phyloP scores from a whole-genome alignment of 2,329 filamentous ascomycete species.

The Alternaria ventricosa region DNA sequence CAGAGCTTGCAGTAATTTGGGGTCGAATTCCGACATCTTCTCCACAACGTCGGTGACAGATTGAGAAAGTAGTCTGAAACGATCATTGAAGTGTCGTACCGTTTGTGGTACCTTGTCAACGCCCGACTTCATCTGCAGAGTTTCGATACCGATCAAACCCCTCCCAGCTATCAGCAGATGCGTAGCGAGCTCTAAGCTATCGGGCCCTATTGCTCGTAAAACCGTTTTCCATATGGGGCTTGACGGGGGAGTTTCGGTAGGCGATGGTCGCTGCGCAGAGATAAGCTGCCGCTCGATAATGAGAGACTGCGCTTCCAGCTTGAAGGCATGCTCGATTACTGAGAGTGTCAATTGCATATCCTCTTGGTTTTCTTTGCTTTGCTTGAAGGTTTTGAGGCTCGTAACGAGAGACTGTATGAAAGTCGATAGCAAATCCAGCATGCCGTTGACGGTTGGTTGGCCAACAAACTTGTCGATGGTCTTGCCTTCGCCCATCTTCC shows the following conservation, averaged over 20 bases:
- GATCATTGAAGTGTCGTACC: slow-evolving; percentile 78
- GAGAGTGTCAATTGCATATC: slow-evolving; percentile 62
- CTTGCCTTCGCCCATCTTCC: slow-evolving; percentile 42
- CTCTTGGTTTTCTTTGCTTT: slow-evolving; percentile 33
- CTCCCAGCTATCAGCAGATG: slow-evolving; percentile 74
- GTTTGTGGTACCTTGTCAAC: slow-evolving; percentile 55
- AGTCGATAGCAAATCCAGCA: slow-evolving; percentile 69
- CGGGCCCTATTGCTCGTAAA: slow-evolving; percentile 69
- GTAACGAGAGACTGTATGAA: slow-evolving; percentile 56
- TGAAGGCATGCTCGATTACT: slow-evolving; percentile 70
- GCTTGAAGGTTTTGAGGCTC: slow-evolving; percentile 38
- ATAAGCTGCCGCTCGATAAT: slow-evolving; percentile 73
- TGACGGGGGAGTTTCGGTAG: slow-evolving; percentile 71
- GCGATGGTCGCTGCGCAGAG: slow-evolving; percentile 65
- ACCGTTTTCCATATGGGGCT: slow-evolving; percentile 80
- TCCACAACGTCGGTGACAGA: slow-evolving; percentile 77
- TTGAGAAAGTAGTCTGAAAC: slow-evolving; percentile 67
- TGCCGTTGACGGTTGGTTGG: slow-evolving; percentile 57
- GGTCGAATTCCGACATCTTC: slow-evolving; percentile 76
- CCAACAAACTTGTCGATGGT: slow-evolving; percentile 47
- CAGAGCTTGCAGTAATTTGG: slow-evolving; percentile 71
- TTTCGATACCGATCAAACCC: slow-evolving; percentile 76
- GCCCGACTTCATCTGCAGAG: slow-evolving; percentile 59
- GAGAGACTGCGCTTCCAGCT: slow-evolving; percentile 74
- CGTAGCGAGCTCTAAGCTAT: slow-evolving; percentile 74